Evolutionary conservation across 176 grass and related monocot genomes (phyloP).

Genomic region (Aegilops speltoides): DNA sequence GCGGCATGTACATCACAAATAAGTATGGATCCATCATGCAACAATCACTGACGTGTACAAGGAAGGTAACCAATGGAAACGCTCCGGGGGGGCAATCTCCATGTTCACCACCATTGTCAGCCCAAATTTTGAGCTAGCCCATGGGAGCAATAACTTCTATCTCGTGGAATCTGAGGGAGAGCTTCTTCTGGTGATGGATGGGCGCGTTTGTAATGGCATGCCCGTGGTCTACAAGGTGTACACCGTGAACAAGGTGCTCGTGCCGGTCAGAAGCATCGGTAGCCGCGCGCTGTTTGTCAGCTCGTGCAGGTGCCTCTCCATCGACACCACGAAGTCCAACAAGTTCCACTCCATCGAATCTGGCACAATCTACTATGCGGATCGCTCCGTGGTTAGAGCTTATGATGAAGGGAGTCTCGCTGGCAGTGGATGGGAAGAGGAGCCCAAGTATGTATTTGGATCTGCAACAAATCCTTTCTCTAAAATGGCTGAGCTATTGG

Average conservation of each 20-base stretch:
- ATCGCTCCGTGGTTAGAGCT: neutral
- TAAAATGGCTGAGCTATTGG: no score
- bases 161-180: neutral
- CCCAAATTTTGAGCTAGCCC: neutral
- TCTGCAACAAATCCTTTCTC: neutral
- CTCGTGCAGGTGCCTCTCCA: neutral
- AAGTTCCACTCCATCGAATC: neutral
- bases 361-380: neutral
- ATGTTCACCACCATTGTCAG: neutral
- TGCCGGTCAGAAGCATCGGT: neutral
- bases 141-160: neutral
- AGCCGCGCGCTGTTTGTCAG: neutral
- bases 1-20: neutral
- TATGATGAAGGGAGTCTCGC: neutral
- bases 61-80: neutral
- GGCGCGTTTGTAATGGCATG: neutral
- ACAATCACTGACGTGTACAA: neutral
- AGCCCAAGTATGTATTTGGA: neutral
- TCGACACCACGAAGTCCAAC: neutral
- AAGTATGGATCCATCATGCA: neutral
- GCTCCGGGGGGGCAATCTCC: neutral
- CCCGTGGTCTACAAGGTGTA: neutral
- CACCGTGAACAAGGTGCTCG: neutral
- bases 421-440: neutral
- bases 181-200: neutral